Percentiles rank a stretch among this genome's conserved stretches.
These are phyloP conservation scores for Endothia cerciana DNA, from an alignment of 2,329 filamentous ascomycete species.

Conservation along the genomic window DNA sequence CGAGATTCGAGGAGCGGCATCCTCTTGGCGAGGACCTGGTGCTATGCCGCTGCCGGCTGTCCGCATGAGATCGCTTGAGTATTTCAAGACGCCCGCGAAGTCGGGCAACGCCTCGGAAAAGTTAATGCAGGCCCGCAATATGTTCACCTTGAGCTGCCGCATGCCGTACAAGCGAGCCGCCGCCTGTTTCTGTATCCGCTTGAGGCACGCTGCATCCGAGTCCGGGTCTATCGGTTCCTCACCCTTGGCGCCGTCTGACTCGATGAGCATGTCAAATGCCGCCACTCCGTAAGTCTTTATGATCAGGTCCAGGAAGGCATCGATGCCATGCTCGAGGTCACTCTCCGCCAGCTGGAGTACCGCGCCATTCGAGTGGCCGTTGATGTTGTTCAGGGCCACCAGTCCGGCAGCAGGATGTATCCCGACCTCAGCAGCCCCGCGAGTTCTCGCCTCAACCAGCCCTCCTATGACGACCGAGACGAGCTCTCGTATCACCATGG, in stretches of 20 bases:
- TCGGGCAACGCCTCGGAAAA: constrained; percentile 93
- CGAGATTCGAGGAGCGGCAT: constrained; percentile 70
- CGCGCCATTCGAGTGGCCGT: constrained; percentile 53
- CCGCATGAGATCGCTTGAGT: constrained; percentile 81
- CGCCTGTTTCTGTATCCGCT: constrained; percentile 63
- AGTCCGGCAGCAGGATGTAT: constrained; percentile 92
- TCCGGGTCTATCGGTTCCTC: constrained; percentile 41
- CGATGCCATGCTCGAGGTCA: constrained; percentile 69
- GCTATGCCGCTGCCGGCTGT: constrained; percentile 81
- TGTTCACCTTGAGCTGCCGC: constrained; percentile 78
- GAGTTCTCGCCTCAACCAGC: constrained; percentile 86
- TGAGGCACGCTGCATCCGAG: constrained; percentile 56
- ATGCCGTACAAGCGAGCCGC: constrained; percentile 74
- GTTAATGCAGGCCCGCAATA: constrained; percentile 87
- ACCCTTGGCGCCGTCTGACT: constrained; percentile 33
- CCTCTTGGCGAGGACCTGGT: constrained; percentile 68
- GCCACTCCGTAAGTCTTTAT: constrained; percentile 69
- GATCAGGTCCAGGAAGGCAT: constrained; percentile 63
- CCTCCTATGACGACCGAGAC: constrained; percentile 81
- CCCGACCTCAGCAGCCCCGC: constrained; percentile 93
- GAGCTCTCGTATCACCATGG: constrained; percentile 84
- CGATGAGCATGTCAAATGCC: constrained; percentile 45
- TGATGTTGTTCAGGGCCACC: constrained; percentile 66
- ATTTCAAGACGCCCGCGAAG: constrained; percentile 85
- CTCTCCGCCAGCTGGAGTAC: constrained; percentile 66